Evolutionary conservation across 257 asterid genomes (phyloP).

Genomic region (Capsicum pubescens): DNA sequence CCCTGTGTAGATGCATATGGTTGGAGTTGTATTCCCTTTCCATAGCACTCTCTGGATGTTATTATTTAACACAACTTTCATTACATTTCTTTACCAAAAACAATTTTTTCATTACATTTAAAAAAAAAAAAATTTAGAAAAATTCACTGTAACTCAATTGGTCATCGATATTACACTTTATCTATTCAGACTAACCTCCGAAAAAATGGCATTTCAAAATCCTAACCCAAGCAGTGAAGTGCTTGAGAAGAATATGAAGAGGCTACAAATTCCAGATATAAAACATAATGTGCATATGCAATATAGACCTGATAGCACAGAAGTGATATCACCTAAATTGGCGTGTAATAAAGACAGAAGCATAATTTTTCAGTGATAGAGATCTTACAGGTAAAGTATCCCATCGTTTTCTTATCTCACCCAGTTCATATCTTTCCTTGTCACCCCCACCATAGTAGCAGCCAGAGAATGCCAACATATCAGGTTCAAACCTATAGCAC

Average conservation of each 20-base stretch:
- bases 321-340: slow-evolving; percentile 19
- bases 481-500: slow-evolving; percentile 56
- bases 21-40: slow-evolving; percentile 2
- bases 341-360: background rate
- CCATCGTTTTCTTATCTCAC: slow-evolving; percentile 62
- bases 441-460: slow-evolving; percentile 65
- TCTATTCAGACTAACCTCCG: slow-evolving; percentile 4
- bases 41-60: background rate
- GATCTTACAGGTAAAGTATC: slow-evolving; percentile 57
- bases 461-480: slow-evolving; percentile 64
- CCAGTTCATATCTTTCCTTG: slow-evolving; percentile 50
- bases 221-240: background rate
- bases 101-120: background rate
- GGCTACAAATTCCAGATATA: background rate
- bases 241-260: slow-evolving; percentile 13
- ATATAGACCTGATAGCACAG: background rate
- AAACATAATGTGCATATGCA: background rate
- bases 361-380: slow-evolving; percentile 18
- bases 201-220: background rate
- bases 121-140: background rate
- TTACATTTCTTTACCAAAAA: background rate
- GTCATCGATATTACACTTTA: slow-evolving; percentile 16
- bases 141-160: background rate
- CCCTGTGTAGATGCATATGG: background rate
- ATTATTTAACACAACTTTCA: background rate